Conservation (phyloP, 495 filamentous ascomycete species). For the Staphylotrichum tortipilum region DNA sequence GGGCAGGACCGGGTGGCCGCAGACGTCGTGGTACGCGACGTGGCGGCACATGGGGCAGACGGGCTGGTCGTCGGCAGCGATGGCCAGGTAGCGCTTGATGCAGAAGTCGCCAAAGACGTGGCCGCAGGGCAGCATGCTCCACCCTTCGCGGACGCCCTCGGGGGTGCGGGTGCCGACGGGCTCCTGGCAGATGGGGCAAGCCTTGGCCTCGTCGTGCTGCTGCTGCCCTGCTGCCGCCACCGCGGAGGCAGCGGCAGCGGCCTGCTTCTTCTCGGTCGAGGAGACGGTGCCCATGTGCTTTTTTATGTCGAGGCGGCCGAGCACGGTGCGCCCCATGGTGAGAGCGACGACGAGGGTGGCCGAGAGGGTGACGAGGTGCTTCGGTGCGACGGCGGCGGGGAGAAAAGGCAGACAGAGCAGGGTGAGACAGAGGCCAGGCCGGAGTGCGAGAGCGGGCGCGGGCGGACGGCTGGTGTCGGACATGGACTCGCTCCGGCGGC, state of each 20-base stretch:
- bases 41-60: constrained; percentile 35
- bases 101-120: constrained; percentile 39
- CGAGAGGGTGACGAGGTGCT: not conserved
- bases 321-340: not conserved
- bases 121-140: constrained; percentile 37
- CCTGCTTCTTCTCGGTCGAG: too few species aligned
- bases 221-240: too few species aligned
- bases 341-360: not conserved
- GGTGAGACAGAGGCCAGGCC: not conserved
- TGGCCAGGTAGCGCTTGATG: constrained; percentile 38
- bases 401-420: not conserved
- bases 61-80: constrained; percentile 28
- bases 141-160: constrained; percentile 33
- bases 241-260: too few species aligned
- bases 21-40: constrained; percentile 25
- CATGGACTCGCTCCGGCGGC: not conserved
- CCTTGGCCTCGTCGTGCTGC: constrained; percentile 19
- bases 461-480: not conserved
- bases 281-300: not conserved
- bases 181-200: constrained; percentile 40
- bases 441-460: too few species aligned
- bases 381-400: not conserved
- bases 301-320: not conserved
- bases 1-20: constrained; percentile 34
- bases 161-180: constrained; percentile 26